Conservation (phyloP, 2,329 filamentous ascomycete genomes). For the Curvularia hawaiiensis region DNA sequence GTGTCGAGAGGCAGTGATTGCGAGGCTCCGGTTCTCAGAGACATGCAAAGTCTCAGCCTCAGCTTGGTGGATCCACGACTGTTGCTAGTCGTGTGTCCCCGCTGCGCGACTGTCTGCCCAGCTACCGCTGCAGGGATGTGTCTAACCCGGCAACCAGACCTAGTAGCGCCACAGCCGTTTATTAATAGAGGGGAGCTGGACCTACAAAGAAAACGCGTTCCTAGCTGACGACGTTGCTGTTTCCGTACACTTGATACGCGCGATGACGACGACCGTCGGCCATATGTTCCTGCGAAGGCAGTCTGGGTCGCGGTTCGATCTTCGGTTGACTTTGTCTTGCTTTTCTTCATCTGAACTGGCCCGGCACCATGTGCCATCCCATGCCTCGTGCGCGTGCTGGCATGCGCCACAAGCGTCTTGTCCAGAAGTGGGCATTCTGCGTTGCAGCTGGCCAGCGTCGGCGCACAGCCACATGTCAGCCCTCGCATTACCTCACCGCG, state of each 20-base stretch:
- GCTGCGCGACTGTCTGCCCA: slow-evolving; percentile 8
- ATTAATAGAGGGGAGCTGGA: slow-evolving; percentile 13
- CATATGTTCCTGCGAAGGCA: not conserved
- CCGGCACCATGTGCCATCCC: not conserved
- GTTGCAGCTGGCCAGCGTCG: not conserved
- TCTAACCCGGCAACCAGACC: slow-evolving; percentile 11
- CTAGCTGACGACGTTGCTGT: not conserved
- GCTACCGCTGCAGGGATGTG: slow-evolving; percentile 7
- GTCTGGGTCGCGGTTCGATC: not conserved
- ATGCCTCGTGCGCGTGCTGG: not conserved
- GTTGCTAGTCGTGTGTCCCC: slow-evolving; percentile 17
- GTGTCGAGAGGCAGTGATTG: not conserved
- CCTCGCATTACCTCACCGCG: slow-evolving; percentile 26
- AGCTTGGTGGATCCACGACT: slow-evolving; percentile 15
- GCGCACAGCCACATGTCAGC: slow-evolving; percentile 12
- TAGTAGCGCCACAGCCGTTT: slow-evolving; percentile 6
- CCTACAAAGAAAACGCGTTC: not conserved
- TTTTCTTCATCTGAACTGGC: not conserved
- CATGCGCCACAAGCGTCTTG: not conserved
- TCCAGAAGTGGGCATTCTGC: not conserved
- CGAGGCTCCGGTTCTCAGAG: slow-evolving; percentile 4
- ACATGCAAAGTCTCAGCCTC: slow-evolving; percentile 23
- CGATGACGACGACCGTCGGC: not conserved
- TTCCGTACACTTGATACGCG: not conserved
- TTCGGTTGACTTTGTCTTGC: not conserved